These are phyloP conservation scores for Aspergillus taichungensis DNA, from an alignment of 495 filamentous ascomycete genomes.

Conservation along the genomic window DNA sequence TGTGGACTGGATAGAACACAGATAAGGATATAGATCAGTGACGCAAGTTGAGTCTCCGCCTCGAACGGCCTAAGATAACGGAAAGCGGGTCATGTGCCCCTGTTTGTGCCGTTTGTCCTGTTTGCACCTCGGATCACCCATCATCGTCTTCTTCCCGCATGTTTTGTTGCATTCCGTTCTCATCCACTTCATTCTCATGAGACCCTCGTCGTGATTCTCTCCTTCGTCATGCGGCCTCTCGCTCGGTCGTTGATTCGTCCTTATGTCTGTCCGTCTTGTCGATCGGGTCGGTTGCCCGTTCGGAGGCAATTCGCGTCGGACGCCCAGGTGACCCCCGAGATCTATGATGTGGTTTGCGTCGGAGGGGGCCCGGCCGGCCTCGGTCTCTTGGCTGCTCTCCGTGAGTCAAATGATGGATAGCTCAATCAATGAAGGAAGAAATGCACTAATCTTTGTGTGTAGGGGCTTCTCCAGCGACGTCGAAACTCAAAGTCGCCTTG, in stretches of 20 bases:
- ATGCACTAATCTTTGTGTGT: not conserved
- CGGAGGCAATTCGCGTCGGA: slow-evolving; percentile 25
- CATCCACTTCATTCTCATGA: too few relatives aligned
- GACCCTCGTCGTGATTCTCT: not conserved
- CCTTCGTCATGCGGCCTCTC: slow-evolving; percentile 30
- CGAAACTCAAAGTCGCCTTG: slow-evolving; percentile 73
- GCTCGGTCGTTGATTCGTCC: slow-evolving; percentile 24
- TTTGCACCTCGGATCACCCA: too few relatives aligned
- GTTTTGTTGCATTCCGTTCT: too few relatives aligned
- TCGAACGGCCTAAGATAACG: too few relatives aligned
- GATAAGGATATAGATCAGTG: too few relatives aligned
- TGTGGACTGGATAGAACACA: too few relatives aligned
- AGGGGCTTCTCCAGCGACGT: slow-evolving; percentile 64
- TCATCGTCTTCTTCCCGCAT: too few relatives aligned
- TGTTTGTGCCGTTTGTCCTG: too few relatives aligned
- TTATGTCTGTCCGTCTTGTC: slow-evolving; percentile 37
- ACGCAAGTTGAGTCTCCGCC: too few relatives aligned
- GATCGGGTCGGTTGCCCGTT: slow-evolving; percentile 17
- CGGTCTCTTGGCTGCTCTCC: slow-evolving; percentile 75
- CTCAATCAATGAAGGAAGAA: too few relatives aligned
- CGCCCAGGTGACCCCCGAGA: slow-evolving; percentile 25
- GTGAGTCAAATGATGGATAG: slow-evolving; percentile 38
- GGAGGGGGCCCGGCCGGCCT: slow-evolving; percentile 95
- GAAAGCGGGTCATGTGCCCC: too few relatives aligned
- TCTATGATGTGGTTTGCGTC: slow-evolving; percentile 93